These are phyloP conservation scores for Ceriops decandra DNA, from an alignment of 345 rosid species.

Conservation along the genomic window DNA sequence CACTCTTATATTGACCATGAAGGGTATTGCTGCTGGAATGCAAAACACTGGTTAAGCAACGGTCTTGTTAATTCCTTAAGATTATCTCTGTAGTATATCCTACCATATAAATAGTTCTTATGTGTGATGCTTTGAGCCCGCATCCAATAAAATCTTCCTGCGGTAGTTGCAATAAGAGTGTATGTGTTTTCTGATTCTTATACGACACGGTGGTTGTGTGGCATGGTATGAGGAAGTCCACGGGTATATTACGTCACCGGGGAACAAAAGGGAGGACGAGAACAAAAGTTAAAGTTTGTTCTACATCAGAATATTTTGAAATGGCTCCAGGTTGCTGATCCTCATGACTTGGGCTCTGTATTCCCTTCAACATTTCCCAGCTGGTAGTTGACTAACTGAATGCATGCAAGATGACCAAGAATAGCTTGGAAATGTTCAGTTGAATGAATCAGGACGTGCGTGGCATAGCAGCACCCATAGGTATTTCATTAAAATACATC, in stretches of 20 bases:
- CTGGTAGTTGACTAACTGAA: neutral
- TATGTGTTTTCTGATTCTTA: too few relatives aligned
- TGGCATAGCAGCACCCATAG: neutral
- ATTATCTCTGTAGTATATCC: neutral
- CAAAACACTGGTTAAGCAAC: conserved; percentile 28
- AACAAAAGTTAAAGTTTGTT: too few relatives aligned
- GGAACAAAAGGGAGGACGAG: too few relatives aligned
- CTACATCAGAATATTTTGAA: too few relatives aligned
- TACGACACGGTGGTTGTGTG: too few relatives aligned
- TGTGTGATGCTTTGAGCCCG: neutral
- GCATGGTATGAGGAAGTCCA: too few relatives aligned
- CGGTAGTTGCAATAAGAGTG: too few relatives aligned
- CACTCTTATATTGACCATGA: conserved; percentile 33
- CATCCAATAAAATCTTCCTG: too few relatives aligned
- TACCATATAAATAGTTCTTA: neutral
- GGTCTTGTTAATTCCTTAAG: neutral
- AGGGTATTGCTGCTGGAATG: conserved; percentile 33
- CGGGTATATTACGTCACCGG: too few relatives aligned
- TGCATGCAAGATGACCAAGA: too few relatives aligned
- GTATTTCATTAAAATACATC: neutral
- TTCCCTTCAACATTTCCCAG: neutral
- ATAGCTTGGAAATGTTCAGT: neutral
- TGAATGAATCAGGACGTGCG: neutral
- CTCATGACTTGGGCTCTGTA: too few relatives aligned
- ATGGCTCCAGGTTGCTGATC: too few relatives aligned